Evolutionary conservation across 208 protist genomes (phyloP), one percentile per base, ranked within the genome.

Genomic region (Leptomonas pyrrhocoris): DNA sequence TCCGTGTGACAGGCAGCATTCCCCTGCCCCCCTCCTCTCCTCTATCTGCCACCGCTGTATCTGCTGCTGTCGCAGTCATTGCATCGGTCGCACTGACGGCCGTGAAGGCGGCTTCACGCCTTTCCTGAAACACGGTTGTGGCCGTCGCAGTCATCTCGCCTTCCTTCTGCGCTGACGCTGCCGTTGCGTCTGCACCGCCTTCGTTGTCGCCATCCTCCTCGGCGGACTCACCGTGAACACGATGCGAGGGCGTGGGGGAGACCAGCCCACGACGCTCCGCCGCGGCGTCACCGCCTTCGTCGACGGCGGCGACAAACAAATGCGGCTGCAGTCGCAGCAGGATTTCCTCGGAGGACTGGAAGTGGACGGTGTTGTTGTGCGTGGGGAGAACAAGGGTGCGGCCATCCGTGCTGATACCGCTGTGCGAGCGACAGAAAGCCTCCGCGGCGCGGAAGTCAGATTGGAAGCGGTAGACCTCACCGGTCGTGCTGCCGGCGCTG

Each of bases 341-440:
- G 16, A 95, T 49, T 40, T 83, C 78, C 71, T 92, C 84, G 2
- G 82, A 68, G 11, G 79, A 78, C 45, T 74, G 67, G 34, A 92
- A 93, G 30, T 50, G 67, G 9, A 78, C 65, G 42, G 56, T 68
- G 68, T 84, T 93, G 58, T 50, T 68, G 64, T 86, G 85, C n/a
- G 85, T 90, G 0, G 79, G 76, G 19, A 95, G 65, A 31, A 93
- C 73, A 11, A 95, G 73, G 13, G 84, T 88, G 38, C 53, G 73
- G n/a, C 85, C 90, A 56, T 88, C 84, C 11, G 57, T 57, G 21
- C 83, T 79, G 60, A 95, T 84, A 40, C 80, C 80, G 66, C 81
- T 88, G 68, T 81, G 76, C 11, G 74, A 68, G 55, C 83, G 81
- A 56, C 74, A 88, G 71, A 95, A 95, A 16, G 89, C 80, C 34